Percentiles rank a stretch among this genome's conserved stretches.
phyloP scores from a whole-genome alignment of 73 alveolate species.

The Tetrahymena malaccensis region DNA sequence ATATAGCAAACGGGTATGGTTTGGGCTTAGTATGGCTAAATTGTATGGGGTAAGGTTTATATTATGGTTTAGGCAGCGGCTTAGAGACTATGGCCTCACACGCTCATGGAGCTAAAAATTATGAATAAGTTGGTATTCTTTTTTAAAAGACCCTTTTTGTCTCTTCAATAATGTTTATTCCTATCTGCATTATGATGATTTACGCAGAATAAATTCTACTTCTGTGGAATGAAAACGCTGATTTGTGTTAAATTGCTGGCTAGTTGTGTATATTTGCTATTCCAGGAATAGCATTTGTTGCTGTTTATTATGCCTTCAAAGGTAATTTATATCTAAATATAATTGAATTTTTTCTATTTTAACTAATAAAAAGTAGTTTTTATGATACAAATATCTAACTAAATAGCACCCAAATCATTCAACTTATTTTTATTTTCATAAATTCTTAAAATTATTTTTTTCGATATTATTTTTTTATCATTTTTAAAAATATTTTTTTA shows the following conservation, averaged over 20 bases:
- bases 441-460: too few species aligned
- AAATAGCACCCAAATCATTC: too few species aligned
- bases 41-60: neutral
- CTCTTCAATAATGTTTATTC: neutral
- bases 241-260: conserved; percentile 5
- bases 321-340: neutral
- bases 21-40: neutral
- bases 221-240: neutral
- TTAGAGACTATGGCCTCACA: conserved; percentile 11
- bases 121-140: conserved; percentile 5
- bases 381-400: too few species aligned
- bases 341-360: too few species aligned
- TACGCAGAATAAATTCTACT: conserved; percentile 4
- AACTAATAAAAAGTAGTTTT: too few species aligned
- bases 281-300: conserved; percentile 2
- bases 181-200: neutral
- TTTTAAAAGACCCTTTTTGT: conserved; percentile 1
- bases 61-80: neutral
- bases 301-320: conserved; percentile 3
- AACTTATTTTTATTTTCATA: too few species aligned
- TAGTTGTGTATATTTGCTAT: neutral
- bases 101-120: conserved; percentile 12
- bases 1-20: neutral
- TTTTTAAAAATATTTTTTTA: too few species aligned
- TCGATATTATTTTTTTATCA: too few species aligned